Base-by-base conservation (phyloP, 176 grass and related monocot genomes). In the Poa annua region DNA sequence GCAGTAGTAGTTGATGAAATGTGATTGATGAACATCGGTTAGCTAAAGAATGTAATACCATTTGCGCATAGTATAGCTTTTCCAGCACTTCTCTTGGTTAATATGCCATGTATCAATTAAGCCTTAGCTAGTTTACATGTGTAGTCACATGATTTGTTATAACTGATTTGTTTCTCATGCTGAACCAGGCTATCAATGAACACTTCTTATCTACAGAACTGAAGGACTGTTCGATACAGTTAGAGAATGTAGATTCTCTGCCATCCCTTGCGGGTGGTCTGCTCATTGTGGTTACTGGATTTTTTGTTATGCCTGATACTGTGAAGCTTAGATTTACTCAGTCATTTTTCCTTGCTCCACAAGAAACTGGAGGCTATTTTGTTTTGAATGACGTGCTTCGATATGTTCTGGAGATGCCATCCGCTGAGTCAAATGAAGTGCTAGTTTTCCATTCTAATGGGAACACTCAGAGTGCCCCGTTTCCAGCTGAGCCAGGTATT, bases 331-430 rank as follows among this genome's bases (percentile, higher is more conserved):
- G 81, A 36, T 98, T 98, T 84, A 80, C 79, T 39, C 89, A 98
- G 41, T 95, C 96, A 76, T 98, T 98, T 75, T 95, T 98, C 63
- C 92, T 98, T 86, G 96, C 96, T 65, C 92, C 96, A 44, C 96
- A 95, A 85, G 91, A 89, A 85, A 81, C 2, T 39, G 86, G 89
- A 20, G 89, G 92, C 55, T 98, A 86, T 82, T 98, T 90, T 84
- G 91, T 98, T 47, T 76, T 95, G 36, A 98, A 98, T 60, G 96
- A 98, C 83, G 84, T 95, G 47, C 79, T 98, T 71, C 90, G 90
- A 78, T 74, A 85, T 84, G 32, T 82, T 41, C 66, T 70, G 9
- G 91, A 84, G 56, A 81, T 11, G 29, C 83, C 83, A 70, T 81
- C 29, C n/a, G 35, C 59, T 29, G 64, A 85, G 34, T 36, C 59